phyloP scores from a whole-genome alignment of 176 grass and related monocot genomes.

The Juncus effusus region DNA sequence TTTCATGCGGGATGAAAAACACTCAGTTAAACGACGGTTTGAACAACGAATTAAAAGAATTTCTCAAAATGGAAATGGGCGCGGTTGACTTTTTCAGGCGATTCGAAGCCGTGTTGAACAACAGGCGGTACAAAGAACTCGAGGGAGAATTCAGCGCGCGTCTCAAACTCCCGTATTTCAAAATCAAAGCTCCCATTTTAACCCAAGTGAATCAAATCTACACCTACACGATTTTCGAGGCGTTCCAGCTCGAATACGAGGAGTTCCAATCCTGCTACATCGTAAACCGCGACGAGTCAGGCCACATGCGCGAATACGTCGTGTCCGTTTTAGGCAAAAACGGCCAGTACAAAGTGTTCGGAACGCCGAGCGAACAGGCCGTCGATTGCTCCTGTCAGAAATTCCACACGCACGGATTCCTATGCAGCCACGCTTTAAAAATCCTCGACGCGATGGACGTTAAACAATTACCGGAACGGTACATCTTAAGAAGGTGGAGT shows the following conservation, averaged over 20 bases:
- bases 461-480: conserved; percentile 50
- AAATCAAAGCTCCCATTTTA: conserved; percentile 59
- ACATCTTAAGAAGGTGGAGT: conserved; percentile 56
- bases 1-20: conserved; percentile 58
- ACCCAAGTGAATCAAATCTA: conserved; percentile 53
- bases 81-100: conserved; percentile 38
- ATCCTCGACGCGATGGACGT: conserved; percentile 63
- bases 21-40: conserved; percentile 42
- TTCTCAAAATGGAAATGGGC: conserved; percentile 43
- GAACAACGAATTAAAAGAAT: conserved; percentile 28
- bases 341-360: conserved; percentile 43
- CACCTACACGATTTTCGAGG: conserved; percentile 55
- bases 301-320: conserved; percentile 36
- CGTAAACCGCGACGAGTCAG: conserved; percentile 41
- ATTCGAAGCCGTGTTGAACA: conserved; percentile 37
- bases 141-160: conserved; percentile 43
- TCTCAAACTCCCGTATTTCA: conserved; percentile 45
- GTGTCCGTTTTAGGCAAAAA: conserved; percentile 52
- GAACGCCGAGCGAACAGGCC: conserved; percentile 43
- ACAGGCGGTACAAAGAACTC: conserved; percentile 42
- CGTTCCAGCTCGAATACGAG: conserved; percentile 59
- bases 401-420: conserved; percentile 54
- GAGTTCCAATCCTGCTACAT: conserved; percentile 66
- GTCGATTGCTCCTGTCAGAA: conserved; percentile 54
- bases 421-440: conserved; percentile 66